A percentile compares a stretch with the other conserved stretches of the same genome.
phyloP scores from a whole-genome alignment of 495 filamentous ascomycete species.

The Penicillium roqueforti region DNA sequence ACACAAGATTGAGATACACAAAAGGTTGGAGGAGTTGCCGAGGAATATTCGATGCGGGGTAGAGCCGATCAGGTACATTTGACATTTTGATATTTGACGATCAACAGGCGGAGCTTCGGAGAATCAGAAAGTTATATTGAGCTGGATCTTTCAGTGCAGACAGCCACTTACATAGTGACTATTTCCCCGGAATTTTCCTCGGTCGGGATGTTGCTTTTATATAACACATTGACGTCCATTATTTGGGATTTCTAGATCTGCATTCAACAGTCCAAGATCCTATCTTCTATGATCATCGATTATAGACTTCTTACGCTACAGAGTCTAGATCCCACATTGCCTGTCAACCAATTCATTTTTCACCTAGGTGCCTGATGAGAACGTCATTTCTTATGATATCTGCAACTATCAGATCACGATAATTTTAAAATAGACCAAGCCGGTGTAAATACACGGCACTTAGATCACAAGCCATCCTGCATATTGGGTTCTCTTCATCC shows the following conservation, averaged over 20 bases:
- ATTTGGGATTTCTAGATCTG: too few relatives aligned
- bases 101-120: background rate
- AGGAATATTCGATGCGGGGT: slow-evolving; percentile 4
- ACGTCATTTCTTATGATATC: background rate
- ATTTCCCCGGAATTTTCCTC: background rate
- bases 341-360: background rate
- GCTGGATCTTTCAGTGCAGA: background rate
- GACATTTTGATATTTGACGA: background rate
- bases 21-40: background rate
- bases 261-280: background rate
- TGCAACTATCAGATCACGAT: background rate
- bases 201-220: too few relatives aligned
- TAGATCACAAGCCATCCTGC: slow-evolving; percentile 44
- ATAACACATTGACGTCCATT: too few relatives aligned
- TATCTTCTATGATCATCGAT: background rate
- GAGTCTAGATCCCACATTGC: background rate
- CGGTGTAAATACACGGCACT: slow-evolving; percentile 4
- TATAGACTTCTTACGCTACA: background rate
- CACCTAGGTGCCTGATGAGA: background rate
- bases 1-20: background rate
- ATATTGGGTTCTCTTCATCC: slow-evolving; percentile 43
- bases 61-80: background rate
- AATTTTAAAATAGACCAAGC: background rate
- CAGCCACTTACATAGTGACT: background rate
- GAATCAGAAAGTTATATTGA: background rate